Conservation (phyloP, 177 flowering plant species). For the Tripterygium wilfordii region DNA sequence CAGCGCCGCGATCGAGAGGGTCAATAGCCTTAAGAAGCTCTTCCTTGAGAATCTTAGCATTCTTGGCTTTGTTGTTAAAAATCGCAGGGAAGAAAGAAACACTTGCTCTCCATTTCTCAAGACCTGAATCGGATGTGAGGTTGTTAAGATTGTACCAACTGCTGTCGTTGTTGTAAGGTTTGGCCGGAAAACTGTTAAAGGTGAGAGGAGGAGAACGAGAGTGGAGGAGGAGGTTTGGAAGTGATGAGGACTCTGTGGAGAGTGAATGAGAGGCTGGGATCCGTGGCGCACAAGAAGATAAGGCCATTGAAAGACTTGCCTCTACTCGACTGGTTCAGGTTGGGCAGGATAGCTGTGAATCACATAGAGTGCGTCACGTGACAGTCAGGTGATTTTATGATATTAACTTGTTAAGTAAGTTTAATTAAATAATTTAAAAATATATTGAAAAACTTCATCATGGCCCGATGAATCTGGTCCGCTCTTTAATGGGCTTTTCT, state of each 20-base stretch:
- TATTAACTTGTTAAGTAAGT: too few relatives aligned
- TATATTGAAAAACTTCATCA: too few relatives aligned
- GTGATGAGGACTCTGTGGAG: background rate
- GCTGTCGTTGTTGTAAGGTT: conserved; percentile 8
- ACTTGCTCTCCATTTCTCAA: conserved; percentile 51
- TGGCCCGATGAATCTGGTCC: too few relatives aligned
- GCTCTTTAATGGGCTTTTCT: too few relatives aligned
- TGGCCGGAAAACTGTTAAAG: conserved; percentile 18
- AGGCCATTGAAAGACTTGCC: conserved; percentile 22
- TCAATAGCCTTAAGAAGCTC: conserved; percentile 74
- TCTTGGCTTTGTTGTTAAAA: conserved; percentile 42
- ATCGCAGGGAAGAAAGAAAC: conserved; percentile 80
- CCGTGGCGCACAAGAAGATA: conserved; percentile 11
- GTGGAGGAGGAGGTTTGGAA: conserved; percentile 4
- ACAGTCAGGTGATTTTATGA: too few relatives aligned
- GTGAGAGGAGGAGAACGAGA: conserved; percentile 6
- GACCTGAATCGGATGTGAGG: conserved; percentile 2
- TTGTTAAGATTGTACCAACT: too few relatives aligned
- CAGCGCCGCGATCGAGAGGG: conserved; percentile 85
- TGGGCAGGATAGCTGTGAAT: too few relatives aligned
- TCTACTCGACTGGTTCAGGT: too few relatives aligned
- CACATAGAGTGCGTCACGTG: too few relatives aligned
- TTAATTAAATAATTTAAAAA: too few relatives aligned
- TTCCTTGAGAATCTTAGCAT: conserved; percentile 47
- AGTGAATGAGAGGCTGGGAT: conserved; percentile 7